Evolutionary conservation across 2,329 filamentous ascomycete genomes (phyloP), one percentile per base, ranked within the genome.

Genomic region (Dothiorella sarmentorum): DNA sequence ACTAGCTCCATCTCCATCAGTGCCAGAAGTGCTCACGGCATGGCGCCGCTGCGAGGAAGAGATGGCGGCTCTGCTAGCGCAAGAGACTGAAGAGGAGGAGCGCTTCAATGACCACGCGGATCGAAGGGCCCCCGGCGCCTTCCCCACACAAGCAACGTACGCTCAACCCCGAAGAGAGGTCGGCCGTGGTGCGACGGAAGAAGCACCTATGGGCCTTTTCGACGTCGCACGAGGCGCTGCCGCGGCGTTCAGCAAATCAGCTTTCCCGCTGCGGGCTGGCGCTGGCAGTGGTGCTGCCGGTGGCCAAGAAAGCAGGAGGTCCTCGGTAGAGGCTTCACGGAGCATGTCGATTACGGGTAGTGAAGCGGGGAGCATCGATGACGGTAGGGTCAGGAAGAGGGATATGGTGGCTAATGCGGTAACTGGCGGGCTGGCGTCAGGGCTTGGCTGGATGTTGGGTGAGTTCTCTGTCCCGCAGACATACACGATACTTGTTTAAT

Each of bases 31-130:
- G 13, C 75, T 94, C 3, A 86, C 85, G 51, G 85, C 84, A 1
- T 94, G 89, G 78, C 84, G 88, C 11, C 81, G 87, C 43, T 91
- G 88, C 63, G 90, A 95, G 67, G 87, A 90, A 65, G 88, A 93
- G 68, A 83, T 90, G 52, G 86, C 86, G 52, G 79, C 80, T 0
- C 80, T 88, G 3, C 78, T 90, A 13, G 81, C 81, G 51, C 81
- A 85, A 31, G 89, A 93, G 66, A 82, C 83, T 4, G 84, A 82
- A 58, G 82, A 82, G 40, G 89, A 91, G 66, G 77, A 81, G n/a
- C 85, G 83, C 2, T 91, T 88, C 81, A 87, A 91, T 66, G 81
- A 84, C 11, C 80, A 81, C 15, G 86, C 81, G 1, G 85, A 90
- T 63, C 68, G 80, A 37, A 78, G 80, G 59, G 57, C 82, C 2